Base-by-base conservation (phyloP, 2,329 filamentous ascomycete species). In the Sporothrix brunneoviolacea region DNA sequence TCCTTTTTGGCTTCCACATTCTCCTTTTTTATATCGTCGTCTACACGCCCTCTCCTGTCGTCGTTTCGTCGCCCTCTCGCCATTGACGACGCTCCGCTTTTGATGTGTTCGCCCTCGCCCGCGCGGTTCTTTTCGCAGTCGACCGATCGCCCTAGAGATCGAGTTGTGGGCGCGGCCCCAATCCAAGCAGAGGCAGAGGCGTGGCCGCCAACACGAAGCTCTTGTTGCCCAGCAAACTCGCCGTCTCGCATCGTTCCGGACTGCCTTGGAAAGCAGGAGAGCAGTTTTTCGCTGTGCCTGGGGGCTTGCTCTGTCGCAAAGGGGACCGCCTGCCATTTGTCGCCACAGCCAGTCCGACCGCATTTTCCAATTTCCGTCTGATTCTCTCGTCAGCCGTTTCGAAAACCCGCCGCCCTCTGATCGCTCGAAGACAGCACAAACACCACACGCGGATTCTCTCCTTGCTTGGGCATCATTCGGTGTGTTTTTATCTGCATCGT, bases 111-210 rank as follows among this genome's bases (percentile, higher is more conserved):
- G 50, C 28, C 53, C 32, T 50, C 50, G 45, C 32, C 53, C 35
- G 51, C 55, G 52, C 53, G 51, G 35, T 53, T 51, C 35, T 42
- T 40, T 54, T 54, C 46, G 51, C 48, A 54, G 50, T 57, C 54
- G 42, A 50, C 48, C 50, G 55, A 58, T 51, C 57, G 45, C 48
- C 49, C 38, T 37, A 48, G 46, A 54, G 40, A 51, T 51, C 53
- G 54, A 54, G 50, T 54, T 56, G 52, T 49, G 55, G 55, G 53
- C 47, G 55, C 49, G 39, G 55, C 53, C 45, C 52, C 53, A 50
- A 54, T 27, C 50, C 52, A 46, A 49, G 18, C 41, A 54, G 41
- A 46, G 22, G 28, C 50, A 32, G 22, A 37, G 39, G 43, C 51
- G 50, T 36, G 47, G 39, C 36, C 19, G 44, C 50, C 27, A 32